Conservation (phyloP, 768 basidiomycete species). For the Nidularia sp. region DNA sequence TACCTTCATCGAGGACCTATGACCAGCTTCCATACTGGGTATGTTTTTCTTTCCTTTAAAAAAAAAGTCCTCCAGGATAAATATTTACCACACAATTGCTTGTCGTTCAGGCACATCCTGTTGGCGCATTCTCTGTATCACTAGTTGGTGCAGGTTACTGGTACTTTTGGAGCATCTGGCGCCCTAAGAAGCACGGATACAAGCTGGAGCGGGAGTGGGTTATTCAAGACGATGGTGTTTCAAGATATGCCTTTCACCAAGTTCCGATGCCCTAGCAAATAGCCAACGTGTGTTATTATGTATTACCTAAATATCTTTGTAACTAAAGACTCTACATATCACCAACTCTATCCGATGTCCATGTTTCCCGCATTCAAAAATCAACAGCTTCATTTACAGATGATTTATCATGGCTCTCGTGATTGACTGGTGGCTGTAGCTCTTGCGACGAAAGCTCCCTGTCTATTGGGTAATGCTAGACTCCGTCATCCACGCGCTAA, state of each 20-base stretch:
- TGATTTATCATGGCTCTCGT: too few relatives aligned
- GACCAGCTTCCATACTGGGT: conserved; percentile 68
- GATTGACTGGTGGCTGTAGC: too few relatives aligned
- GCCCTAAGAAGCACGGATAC: conserved; percentile 46
- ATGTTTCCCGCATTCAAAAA: too few relatives aligned
- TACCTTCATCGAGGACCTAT: conserved; percentile 46
- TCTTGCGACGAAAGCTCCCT: too few relatives aligned
- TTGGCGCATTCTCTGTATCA: conserved; percentile 42
- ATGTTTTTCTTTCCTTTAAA: conserved; percentile 14
- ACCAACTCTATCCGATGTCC: too few relatives aligned
- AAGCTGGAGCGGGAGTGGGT: conserved; percentile 41
- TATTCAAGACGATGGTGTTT: conserved; percentile 52
- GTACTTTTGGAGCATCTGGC: conserved; percentile 47
- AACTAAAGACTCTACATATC: too few relatives aligned
- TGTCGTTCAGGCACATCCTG: conserved; percentile 40
- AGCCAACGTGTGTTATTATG: too few relatives aligned
- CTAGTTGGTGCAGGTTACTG: conserved; percentile 52
- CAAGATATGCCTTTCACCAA: conserved; percentile 44
- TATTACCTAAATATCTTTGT: too few relatives aligned
- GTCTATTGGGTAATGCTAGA: too few relatives aligned
- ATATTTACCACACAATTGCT: not conserved
- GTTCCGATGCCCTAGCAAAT: not conserved
- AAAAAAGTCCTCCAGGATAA: not conserved
- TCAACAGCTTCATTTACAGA: too few relatives aligned
- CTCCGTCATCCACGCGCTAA: too few relatives aligned